These are phyloP conservation scores for Russula griseocarnosa DNA, from an alignment of 768 basidiomycete genomes.

Conservation along the genomic window DNA sequence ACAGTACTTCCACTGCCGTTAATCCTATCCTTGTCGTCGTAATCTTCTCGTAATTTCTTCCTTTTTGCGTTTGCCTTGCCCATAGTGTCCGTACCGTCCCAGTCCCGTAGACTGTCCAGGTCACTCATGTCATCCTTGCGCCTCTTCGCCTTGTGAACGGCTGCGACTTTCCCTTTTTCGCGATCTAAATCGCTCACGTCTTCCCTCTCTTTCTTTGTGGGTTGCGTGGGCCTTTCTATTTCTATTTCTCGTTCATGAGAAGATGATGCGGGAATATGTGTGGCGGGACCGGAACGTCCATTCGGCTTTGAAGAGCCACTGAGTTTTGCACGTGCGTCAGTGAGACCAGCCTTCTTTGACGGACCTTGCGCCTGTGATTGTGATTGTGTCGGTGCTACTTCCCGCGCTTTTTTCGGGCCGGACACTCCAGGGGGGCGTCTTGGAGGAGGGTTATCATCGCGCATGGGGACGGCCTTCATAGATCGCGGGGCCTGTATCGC, in stretches of 20 bases:
- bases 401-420: conserved; percentile 24
- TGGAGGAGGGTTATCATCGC: conserved; percentile 27
- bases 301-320: conserved; percentile 33
- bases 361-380: conserved; percentile 22
- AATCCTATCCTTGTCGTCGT: conserved; percentile 29
- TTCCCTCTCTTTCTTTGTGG: conserved; percentile 18
- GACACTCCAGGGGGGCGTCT: conserved; percentile 29
- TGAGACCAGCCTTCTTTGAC: conserved; percentile 31
- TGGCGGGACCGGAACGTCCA: conserved; percentile 37
- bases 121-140: conserved; percentile 25
- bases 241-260: conserved; percentile 26
- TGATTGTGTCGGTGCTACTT: conserved; percentile 24
- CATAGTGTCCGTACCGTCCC: conserved; percentile 21
- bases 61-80: conserved; percentile 26
- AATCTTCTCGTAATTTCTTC: conserved; percentile 31
- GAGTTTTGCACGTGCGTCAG: conserved; percentile 34
- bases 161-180: conserved; percentile 5
- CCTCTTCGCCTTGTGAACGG: conserved; percentile 12
- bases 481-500: conserved; percentile 1
- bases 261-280: conserved; percentile 32
- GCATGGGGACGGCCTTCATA: conserved; percentile 15
- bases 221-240: conserved; percentile 9
- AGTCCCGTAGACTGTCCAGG: conserved; percentile 29
- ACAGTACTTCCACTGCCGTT: not conserved
- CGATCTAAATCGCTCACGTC: conserved; percentile 22